Percentiles rank a stretch among this genome's conserved stretches.
Evolutionary conservation across 1,284 basidiomycete genomes (phyloP).

Genomic region (Blastosporella zonata): DNA sequence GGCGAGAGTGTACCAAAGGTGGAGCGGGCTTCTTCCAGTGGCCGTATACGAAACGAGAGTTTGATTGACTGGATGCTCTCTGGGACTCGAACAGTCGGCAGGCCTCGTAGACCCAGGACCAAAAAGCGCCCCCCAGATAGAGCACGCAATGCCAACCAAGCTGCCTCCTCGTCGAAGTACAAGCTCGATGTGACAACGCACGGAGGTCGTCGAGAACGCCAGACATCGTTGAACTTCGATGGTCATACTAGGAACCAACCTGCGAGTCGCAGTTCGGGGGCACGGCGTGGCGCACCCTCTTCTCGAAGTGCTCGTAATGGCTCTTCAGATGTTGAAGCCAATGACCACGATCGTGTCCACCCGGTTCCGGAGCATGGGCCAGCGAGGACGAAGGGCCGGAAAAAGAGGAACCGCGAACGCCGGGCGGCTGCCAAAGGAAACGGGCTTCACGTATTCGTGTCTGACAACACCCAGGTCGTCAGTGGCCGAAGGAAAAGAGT

Average conservation of each 20-base stretch:
- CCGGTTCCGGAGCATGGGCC: background rate
- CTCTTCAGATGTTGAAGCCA: background rate
- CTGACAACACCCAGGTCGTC: conserved; percentile 26
- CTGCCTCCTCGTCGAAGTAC: conserved; percentile 17
- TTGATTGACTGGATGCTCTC: conserved; percentile 60
- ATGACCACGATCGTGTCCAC: background rate
- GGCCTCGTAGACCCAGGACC: conserved; percentile 16
- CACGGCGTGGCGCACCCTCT: background rate
- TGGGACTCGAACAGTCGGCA: conserved; percentile 34
- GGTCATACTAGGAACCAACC: conserved; percentile 10
- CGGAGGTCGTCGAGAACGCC: conserved; percentile 33
- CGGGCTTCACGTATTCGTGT: conserved; percentile 32
- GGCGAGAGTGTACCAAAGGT: conserved; percentile 21
- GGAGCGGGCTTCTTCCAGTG: conserved; percentile 18
- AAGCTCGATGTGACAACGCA: conserved; percentile 37
- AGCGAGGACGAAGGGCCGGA: conserved; percentile 20
- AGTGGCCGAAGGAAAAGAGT: conserved; percentile 32
- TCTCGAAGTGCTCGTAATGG: background rate
- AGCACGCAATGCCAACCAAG: conserved; percentile 11
- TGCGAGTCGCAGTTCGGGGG: background rate
- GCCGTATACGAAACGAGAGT: conserved; percentile 35
- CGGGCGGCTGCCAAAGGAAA: conserved; percentile 22
- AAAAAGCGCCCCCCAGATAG: conserved; percentile 14
- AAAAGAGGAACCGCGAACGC: conserved; percentile 24
- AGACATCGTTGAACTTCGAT: conserved; percentile 36